phyloP scores from a whole-genome alignment of 208 protist species.

The Acanthamoeba culbertsoni region DNA sequence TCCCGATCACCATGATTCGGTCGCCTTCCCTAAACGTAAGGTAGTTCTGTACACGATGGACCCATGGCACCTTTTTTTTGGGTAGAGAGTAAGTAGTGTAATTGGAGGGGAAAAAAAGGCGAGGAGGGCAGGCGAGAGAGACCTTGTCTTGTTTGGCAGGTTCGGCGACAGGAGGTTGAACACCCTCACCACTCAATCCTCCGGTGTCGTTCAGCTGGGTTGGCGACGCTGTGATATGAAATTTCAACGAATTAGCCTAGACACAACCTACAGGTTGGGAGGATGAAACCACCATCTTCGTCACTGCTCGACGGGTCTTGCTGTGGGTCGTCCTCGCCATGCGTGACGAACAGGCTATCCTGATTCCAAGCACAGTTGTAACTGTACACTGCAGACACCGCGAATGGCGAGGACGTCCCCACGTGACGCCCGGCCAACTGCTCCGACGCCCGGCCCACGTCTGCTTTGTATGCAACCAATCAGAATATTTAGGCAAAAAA shows the following conservation, averaged over 20 bases:
- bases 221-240: too few relatives aligned
- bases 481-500: background rate
- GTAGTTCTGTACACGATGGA: background rate
- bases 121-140: too few relatives aligned
- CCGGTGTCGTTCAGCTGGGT: too few relatives aligned
- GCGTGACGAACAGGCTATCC: background rate
- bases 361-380: constrained; percentile 1
- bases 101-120: too few relatives aligned
- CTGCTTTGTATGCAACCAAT: background rate
- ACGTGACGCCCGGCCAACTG: background rate
- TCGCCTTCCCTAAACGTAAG: background rate
- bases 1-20: background rate
- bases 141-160: too few relatives aligned
- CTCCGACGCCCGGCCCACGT: background rate
- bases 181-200: too few relatives aligned
- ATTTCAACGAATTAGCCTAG: too few relatives aligned
- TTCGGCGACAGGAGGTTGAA: too few relatives aligned
- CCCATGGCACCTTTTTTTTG: background rate
- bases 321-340: background rate
- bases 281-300: background rate
- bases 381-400: background rate
- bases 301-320: background rate
- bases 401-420: background rate
- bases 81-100: too few relatives aligned
- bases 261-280: background rate